Percentiles rank a stretch among this genome's conserved stretches.
These are phyloP conservation scores for Globisporangium camurandrum DNA, from an alignment of 352 stramenopile genomes.

Conservation along the genomic window DNA sequence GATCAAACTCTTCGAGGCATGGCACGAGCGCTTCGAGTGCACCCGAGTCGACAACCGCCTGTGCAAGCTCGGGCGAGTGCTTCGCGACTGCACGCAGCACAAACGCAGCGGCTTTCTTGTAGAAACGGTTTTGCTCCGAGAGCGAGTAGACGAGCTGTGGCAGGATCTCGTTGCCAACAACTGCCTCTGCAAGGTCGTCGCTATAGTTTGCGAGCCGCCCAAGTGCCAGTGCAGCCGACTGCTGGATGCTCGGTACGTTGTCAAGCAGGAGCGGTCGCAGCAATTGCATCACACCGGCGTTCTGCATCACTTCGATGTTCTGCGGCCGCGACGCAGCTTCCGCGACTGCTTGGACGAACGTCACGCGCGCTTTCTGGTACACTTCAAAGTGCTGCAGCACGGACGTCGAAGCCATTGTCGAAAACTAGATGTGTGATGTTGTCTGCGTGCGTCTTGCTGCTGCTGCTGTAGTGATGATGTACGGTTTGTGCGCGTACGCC, in stretches of 20 bases:
- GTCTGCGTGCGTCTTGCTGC: neutral
- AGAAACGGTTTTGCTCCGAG: constrained; percentile 93
- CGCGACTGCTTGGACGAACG: constrained; percentile 91
- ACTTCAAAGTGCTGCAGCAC: constrained; percentile 94
- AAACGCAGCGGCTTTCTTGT: constrained; percentile 94
- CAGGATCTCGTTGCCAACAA: constrained; percentile 95
- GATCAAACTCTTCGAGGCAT: constrained; percentile 94
- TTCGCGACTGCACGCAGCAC: constrained; percentile 92
- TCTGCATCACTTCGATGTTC: constrained; percentile 96
- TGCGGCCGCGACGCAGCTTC: constrained; percentile 91
- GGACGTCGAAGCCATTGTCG: constrained; percentile 78
- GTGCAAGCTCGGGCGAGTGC: constrained; percentile 91
- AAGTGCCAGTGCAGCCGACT: constrained; percentile 90
- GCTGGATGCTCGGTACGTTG: constrained; percentile 94
- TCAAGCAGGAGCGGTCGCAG: constrained; percentile 90
- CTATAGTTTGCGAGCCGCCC: constrained; percentile 93
- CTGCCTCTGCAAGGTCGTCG: constrained; percentile 91
- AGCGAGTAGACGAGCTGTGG: constrained; percentile 95
- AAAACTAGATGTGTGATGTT: neutral
- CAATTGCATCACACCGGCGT: constrained; percentile 93
- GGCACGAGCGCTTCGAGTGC: constrained; percentile 90
- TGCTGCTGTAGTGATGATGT: neutral
- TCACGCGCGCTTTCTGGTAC: constrained; percentile 94
- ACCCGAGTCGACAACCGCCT: constrained; percentile 91
- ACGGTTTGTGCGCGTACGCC: too few relatives aligned